Evolutionary conservation across 768 basidiomycete genomes (phyloP), one percentile per base, ranked within the genome.

Genomic region (Leucocoprinus leucothites): DNA sequence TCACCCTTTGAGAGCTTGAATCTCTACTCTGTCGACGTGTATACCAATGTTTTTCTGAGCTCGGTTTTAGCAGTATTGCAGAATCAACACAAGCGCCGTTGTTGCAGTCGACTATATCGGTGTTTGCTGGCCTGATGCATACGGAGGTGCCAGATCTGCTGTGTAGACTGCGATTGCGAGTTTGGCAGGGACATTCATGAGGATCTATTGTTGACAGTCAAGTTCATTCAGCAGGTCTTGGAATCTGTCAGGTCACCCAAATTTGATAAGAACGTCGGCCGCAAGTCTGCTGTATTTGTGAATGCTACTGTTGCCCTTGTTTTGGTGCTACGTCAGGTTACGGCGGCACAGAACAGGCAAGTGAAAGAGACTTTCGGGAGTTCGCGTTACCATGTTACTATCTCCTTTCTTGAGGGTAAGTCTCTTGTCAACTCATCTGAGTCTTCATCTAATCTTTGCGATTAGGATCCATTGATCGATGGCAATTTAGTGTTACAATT

Each of bases 161-260:
- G 82, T 97, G 16, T 95, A 98, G 68, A 94, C 94, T n/a, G n/a
- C n/a, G n/a, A n/a, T n/a, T n/a, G n/a, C n/a, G n/a, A n/a, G n/a
- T n/a, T n/a, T n/a, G n/a, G 79, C 90, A 0, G 95, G 94, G 1
- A 75, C 82, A 0, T 95, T 97, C 68, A 85, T n/a, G n/a, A 97
- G 67, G 91, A 91, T 60, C 68, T 84, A 1, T 54, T 75, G 2
- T 76, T 82, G 0, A 81, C 80, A 9, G 71, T 76, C 1, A 81
- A 81, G 21, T 75, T 78, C 11, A 70, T 90, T 22, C 74, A 72
- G 0, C 79, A 82, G 56, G 74, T 93, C 28, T 63, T 87, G 3
- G 87, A 89, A 31, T 83, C 75, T 18, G 79, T 83, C 1, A 78
- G 80, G 18, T 94, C 94, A 1, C 74, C 82, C 1, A 94, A 89